Base-by-base conservation (phyloP, 1,139 yeast genomes). In the Magnusiomyces sp. region DNA sequence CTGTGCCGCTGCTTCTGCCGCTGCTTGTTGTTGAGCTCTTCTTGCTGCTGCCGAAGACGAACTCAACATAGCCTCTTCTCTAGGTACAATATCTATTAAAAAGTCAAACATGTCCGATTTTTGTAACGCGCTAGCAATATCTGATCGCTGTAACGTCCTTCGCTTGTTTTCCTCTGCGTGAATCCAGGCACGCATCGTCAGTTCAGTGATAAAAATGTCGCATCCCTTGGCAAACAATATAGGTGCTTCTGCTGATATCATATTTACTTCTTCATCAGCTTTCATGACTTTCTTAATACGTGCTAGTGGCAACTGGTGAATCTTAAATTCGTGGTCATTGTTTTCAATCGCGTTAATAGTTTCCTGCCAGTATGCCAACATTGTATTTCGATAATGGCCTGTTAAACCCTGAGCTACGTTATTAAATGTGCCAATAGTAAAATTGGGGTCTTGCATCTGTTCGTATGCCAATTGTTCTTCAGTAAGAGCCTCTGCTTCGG, bases 231-330 rank as follows among this genome's bases (percentile, higher is more conserved):
- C 97, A 71, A 92, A 92, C 55, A 92, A 70, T 38, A 92, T 89
- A 1, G 98, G 98, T 0, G 97, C 97, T 69, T 92, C 98, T 1
- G 98, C 97, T 58, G 94, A 81, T 53, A 92, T 92, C 98, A 92
- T 92, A 57, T 90, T 78, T 48, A 92, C 97, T 58, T 90, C 97
- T 63, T 89, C 96, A 64, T 92, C 98, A 0, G 97, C 90, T 67
- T 92, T 92, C 97, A 92, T 92, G 48, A 92, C 97, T 65, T 84
- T 84, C 61, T 92, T 90, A 59, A 92, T 92, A 59, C 98, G 75
- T 2, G 98, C 97, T 50, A 92, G 72, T 14, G 98, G 98, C 55
- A 92, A 72, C 57, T 90, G 96, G 66, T 94, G 97, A 58, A 87
- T 85, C 66, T 88, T 89, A 70, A 92, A 92, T 66, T 89, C 95